Percentiles rank a stretch among this genome's conserved stretches.
phyloP scores from a whole-genome alignment of 345 rosid species.

The Carallia pectinifolia region DNA sequence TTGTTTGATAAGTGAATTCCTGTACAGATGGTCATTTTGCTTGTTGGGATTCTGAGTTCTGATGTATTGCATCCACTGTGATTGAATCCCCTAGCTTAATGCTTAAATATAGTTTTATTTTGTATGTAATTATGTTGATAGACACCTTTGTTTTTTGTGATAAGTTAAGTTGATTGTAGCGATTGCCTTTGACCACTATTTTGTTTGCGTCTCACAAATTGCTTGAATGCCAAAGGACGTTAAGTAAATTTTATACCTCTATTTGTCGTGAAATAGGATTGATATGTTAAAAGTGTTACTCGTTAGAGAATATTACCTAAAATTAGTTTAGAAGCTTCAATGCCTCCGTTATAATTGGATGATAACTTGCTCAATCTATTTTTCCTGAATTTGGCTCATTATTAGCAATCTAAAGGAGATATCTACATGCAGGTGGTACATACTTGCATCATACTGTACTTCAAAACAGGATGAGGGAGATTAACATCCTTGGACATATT shows the following conservation, averaged over 20 bases:
- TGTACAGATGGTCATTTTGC: neutral
- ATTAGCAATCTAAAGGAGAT: conserved; percentile 14
- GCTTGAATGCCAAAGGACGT: neutral
- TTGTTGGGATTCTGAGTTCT: neutral
- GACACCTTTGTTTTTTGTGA: no score
- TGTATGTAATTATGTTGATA: neutral
- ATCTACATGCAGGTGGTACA: conserved; percentile 22
- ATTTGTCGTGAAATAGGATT: no score
- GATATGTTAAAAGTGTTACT: neutral
- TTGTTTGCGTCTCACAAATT: conserved; percentile 9
- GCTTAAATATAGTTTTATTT: neutral
- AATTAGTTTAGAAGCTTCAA: neutral
- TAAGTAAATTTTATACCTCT: no score
- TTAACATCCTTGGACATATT: conserved; percentile 23
- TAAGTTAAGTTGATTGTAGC: no score
- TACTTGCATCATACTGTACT: conserved; percentile 6
- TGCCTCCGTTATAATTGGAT: neutral
- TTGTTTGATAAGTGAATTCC: neutral
- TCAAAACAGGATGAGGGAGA: conserved; percentile 13
- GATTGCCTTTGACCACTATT: neutral
- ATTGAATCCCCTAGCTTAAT: conserved; percentile 14
- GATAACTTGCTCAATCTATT: neutral
- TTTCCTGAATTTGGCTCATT: neutral
- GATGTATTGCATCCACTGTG: conserved; percentile 1
- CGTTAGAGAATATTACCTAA: neutral